Evolutionary conservation across 2,329 filamentous ascomycete genomes (phyloP).

Genomic region (Aspergillus costaricaensis): DNA sequence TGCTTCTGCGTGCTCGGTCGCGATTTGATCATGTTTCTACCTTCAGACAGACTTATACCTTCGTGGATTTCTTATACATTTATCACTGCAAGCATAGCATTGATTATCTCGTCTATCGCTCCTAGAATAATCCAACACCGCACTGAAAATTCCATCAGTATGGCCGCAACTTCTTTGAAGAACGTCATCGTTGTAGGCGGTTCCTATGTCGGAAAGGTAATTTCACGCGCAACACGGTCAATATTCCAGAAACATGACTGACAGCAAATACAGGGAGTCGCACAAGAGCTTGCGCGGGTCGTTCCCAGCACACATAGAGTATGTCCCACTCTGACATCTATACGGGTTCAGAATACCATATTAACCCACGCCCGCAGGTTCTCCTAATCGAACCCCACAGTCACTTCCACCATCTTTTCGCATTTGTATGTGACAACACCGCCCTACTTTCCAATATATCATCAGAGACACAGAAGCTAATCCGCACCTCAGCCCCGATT

Average conservation of each 20-base stretch:
- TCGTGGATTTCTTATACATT: background rate
- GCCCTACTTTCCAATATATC: too few relatives aligned
- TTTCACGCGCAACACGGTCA: background rate
- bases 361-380: slow-evolving; percentile 23
- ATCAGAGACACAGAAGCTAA: background rate
- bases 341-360: background rate
- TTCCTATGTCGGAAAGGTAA: slow-evolving; percentile 39
- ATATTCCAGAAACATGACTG: background rate
- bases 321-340: background rate
- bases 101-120: background rate
- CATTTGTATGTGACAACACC: slow-evolving; percentile 33
- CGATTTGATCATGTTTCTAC: background rate
- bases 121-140: background rate
- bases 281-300: slow-evolving; percentile 38
- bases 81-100: background rate
- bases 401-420: slow-evolving; percentile 41
- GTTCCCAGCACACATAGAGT: slow-evolving; percentile 39
- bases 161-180: slow-evolving; percentile 31
- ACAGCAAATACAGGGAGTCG: slow-evolving; percentile 25
- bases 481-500: slow-evolving; percentile 32
- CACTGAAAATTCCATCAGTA: slow-evolving; percentile 11
- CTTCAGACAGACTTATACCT: background rate
- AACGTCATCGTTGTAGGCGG: slow-evolving; percentile 42
- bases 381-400: slow-evolving; percentile 38
- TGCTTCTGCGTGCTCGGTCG: background rate